These are phyloP conservation scores for Rhodotorula paludigena DNA, from an alignment of 768 basidiomycete genomes.

Conservation along the genomic window DNA sequence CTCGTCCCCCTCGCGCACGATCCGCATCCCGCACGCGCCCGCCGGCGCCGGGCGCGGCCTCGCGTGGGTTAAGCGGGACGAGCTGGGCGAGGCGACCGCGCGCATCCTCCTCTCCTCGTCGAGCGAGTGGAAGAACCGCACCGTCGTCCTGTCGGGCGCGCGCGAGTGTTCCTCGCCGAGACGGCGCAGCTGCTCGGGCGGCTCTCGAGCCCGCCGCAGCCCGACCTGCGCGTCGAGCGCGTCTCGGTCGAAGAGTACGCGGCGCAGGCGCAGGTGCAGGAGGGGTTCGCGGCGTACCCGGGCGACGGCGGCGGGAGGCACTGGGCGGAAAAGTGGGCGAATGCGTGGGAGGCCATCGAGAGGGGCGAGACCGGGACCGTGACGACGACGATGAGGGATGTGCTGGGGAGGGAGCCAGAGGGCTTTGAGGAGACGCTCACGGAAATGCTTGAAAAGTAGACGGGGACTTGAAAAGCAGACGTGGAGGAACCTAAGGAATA, in stretches of 20 bases:
- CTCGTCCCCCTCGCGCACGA: background rate
- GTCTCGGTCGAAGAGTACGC: background rate
- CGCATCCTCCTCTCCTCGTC: background rate
- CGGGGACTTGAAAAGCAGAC: background rate
- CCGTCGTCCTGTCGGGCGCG: background rate
- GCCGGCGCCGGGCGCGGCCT: slow-evolving; percentile 3
- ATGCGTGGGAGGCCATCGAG: slow-evolving; percentile 2
- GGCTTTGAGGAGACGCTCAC: background rate
- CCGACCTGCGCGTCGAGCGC: background rate
- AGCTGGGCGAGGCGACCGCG: slow-evolving; percentile 8
- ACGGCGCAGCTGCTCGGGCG: background rate
- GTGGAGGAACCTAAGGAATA: background rate
- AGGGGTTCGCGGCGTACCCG: background rate
- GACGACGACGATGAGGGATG: background rate
- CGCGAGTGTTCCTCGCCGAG: background rate
- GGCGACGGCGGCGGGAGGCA: background rate
- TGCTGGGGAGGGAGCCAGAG: background rate
- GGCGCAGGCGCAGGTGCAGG: background rate
- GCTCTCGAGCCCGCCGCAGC: background rate
- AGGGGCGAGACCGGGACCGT: background rate
- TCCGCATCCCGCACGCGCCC: slow-evolving; percentile 13
- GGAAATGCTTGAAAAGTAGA: no score
- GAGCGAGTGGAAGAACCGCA: background rate
- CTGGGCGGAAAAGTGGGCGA: background rate
- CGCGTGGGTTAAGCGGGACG: slow-evolving; percentile 8